Evolutionary conservation across 768 basidiomycete species (phyloP).

Genomic region (Agaricus blazei): DNA sequence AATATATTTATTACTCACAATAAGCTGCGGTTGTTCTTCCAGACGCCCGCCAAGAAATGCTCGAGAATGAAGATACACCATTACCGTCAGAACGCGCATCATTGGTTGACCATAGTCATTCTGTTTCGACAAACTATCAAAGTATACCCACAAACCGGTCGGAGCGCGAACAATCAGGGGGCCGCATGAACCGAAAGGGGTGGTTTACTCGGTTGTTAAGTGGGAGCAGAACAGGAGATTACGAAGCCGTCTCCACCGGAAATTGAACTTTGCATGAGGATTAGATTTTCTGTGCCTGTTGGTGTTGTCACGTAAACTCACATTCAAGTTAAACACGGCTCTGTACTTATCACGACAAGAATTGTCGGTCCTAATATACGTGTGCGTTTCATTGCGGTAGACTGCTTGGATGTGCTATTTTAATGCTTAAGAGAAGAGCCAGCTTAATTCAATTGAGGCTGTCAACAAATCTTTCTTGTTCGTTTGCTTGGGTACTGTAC

Average conservation of each 20-base stretch:
- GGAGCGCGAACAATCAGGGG: neutral
- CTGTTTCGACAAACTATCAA: constrained; percentile 22
- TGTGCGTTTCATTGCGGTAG: too few species aligned
- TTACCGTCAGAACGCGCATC: constrained; percentile 28
- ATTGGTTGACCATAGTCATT: neutral
- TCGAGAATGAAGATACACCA: constrained; percentile 55
- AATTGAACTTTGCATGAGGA: neutral
- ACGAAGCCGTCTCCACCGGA: constrained; percentile 39
- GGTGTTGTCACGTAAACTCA: neutral
- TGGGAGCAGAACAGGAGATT: constrained; percentile 25
- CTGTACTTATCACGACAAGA: neutral
- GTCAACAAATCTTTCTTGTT: too few species aligned
- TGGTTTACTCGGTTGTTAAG: constrained; percentile 51
- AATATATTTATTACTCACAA: neutral
- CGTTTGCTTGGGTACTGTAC: too few species aligned
- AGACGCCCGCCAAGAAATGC: constrained; percentile 48
- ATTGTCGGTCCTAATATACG: neutral
- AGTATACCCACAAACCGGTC: constrained; percentile 17
- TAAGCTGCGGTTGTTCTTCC: neutral
- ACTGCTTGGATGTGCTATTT: too few species aligned
- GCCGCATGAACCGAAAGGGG: neutral
- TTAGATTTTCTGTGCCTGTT: neutral
- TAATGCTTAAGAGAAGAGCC: too few species aligned
- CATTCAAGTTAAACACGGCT: neutral
- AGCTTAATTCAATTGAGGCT: too few species aligned